Evolutionary conservation across 1,139 yeast species (phyloP), one percentile per base, ranked within the genome.

Genomic region (Lodderomyces jiufengensis): DNA sequence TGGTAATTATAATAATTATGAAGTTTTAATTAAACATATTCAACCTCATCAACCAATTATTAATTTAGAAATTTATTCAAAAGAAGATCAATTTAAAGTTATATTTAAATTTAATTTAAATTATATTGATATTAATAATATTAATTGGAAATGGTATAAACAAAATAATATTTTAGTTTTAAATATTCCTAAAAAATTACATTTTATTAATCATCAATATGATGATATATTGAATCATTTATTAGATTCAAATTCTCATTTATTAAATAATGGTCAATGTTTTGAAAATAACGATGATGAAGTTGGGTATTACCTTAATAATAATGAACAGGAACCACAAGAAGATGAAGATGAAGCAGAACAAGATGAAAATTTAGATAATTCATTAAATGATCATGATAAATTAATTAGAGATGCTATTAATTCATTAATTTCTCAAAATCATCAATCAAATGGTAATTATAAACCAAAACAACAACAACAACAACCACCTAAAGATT

Each of bases 1-100:
- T 27, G 73, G 73, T 5, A 50, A 57, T 48, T 69, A 66, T 47
- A 51, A 55, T 34, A 53, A 61, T 14, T 69, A 66, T 46, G 73
- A 69, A 46, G 64, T 69, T 26, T 61, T 51, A 39, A 69, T 61
- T 3, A 44, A 61, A 26, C 62, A 55, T 45, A 42, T 50, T 16
- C 35, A 45, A 16, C 44, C 52, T 15, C 5, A 18, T 18, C 20
- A 18, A 18, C 47, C 49, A 13, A 38, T 52, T 22, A 52, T 60
- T 11, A 59, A 62, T 31, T 47, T 67, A 25, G 52, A 60, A 21
- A 53, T 67, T 11, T 51, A 64, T 10, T 51, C 52, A 26, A 65
- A 70, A 1, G 49, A 40, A n/a, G 73, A 68, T 42, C 45, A 59
- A 24, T 69, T 69, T 46, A 53, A 52, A 36, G 59, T 59, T 37